A percentile compares a stretch with the other conserved stretches of the same genome.
Evolutionary conservation across 768 basidiomycete species (phyloP).

Genomic region (Mycena crocata): DNA sequence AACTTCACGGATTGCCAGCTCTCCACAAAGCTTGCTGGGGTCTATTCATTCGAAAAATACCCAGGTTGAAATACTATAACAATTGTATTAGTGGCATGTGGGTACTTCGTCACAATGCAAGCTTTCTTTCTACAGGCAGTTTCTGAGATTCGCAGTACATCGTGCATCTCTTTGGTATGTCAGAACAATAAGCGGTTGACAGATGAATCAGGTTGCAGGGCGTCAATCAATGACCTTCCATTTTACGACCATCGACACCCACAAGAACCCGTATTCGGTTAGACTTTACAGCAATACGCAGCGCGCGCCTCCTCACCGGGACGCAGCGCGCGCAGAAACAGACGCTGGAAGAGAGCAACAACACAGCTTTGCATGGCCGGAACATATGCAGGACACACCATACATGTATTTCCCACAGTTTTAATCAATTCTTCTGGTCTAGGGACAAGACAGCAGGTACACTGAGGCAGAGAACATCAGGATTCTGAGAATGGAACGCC

Average conservation of each 20-base stretch:
- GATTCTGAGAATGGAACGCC: slow-evolving; percentile 20
- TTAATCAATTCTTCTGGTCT: not conserved
- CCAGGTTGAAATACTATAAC: not conserved
- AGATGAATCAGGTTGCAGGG: not conserved
- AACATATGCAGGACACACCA: not conserved
- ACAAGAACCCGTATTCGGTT: slow-evolving; percentile 18
- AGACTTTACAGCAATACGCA: slow-evolving; percentile 19
- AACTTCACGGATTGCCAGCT: too few species aligned
- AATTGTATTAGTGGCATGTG: not conserved
- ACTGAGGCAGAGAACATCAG: not conserved
- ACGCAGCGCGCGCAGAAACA: slow-evolving; percentile 2
- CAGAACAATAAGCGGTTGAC: not conserved
- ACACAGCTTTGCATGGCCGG: not conserved
- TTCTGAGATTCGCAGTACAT: not conserved
- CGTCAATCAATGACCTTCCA: slow-evolving; percentile 21
- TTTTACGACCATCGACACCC: not conserved
- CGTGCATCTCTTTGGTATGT: not conserved
- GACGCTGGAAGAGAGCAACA: not conserved
- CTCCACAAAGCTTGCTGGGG: not conserved
- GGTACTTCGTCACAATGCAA: not conserved
- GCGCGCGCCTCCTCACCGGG: slow-evolving; percentile 14
- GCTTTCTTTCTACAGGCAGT: not conserved
- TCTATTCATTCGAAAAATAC: not conserved
- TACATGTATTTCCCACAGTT: too few species aligned
- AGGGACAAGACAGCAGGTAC: not conserved